Evolutionary conservation across 352 stramenopile genomes (phyloP), one percentile per base, ranked within the genome.

Genomic region (Globisporangium orthogonon): DNA sequence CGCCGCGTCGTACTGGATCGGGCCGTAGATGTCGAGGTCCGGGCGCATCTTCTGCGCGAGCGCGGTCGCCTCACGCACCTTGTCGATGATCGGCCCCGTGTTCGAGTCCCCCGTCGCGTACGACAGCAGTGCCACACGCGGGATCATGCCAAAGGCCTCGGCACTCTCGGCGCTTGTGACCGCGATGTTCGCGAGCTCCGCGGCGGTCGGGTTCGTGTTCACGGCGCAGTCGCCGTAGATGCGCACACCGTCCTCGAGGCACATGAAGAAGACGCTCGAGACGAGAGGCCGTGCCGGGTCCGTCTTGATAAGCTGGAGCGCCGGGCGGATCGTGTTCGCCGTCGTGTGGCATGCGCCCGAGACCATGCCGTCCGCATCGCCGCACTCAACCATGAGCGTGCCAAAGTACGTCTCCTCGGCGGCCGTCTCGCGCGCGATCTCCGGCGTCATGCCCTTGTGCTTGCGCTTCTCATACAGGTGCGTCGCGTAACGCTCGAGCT

Each of bases 231-330:
- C 86, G 40, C 82, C 86, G 62, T 90, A 95, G 52, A 93, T 78
- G 2, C 84, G 71, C 15, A 95, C 86, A 18, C 83, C 79, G 60
- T 89, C 71, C 30, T 87, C 72, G 10, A 95, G 71, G 35, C 77
- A 86, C 86, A 95, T 95, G 75, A 95, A 95, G 58, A 95, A 94
- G 50, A 92, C 62, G 41, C 81, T 93, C 43, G 83, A 94, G 9
- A 94, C 82, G 29, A 93, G 71, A 4, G 77, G 79, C 23, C 77
- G 73, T 47, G 79, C 78, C 1, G 70, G 74, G 3, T 66, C 55
- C 31, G 81, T 93, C 78, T 96, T 96, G 68, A 96, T 93, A 6
- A 96, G 66, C 70, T 96, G 87, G 13, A 95, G 69, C 46, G 85
- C 87, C 15, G 87, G 87, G 9, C 87, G 83, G 51, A 96, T 88